Evolutionary conservation across 306 rosid genomes (phyloP).

Genomic region (Vicia villosa): DNA sequence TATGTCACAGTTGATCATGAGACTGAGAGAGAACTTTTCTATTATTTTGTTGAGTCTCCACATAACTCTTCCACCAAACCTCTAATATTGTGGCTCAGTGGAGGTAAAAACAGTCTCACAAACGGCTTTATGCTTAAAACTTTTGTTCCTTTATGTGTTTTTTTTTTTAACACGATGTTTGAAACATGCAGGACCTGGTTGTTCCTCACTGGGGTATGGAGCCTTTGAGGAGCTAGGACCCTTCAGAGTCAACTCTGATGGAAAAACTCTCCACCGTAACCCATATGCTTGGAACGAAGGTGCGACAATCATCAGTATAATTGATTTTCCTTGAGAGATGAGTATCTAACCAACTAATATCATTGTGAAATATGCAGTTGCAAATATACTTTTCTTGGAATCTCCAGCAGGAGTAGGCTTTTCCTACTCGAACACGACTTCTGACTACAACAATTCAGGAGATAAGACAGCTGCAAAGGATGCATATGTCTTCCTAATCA

Average conservation of each 20-base stretch:
- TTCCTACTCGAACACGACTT: constrained; percentile 55
- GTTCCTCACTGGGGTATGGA: constrained; percentile 60
- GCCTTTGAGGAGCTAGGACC: constrained; percentile 70
- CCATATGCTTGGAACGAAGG: constrained; percentile 54
- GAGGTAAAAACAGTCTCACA: constrained; percentile 47
- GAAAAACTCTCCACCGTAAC: constrained; percentile 48
- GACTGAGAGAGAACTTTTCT: constrained; percentile 60
- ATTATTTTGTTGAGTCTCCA: constrained; percentile 64
- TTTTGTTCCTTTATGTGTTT: no score
- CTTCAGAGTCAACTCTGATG: constrained; percentile 51
- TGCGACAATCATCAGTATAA: neutral
- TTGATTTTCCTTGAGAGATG: neutral
- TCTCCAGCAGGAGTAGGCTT: constrained; percentile 74
- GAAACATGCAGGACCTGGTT: constrained; percentile 40
- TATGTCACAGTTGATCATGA: constrained; percentile 52
- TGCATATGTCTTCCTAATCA: constrained; percentile 55
- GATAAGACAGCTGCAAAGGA: constrained; percentile 52
- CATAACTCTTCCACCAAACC: constrained; percentile 46
- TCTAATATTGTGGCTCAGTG: constrained; percentile 64
- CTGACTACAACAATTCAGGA: constrained; percentile 42
- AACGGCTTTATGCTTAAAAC: neutral
- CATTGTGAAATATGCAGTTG: constrained; percentile 45
- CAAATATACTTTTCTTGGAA: constrained; percentile 61
- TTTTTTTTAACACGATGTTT: neutral
- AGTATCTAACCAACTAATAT: neutral